phyloP scores from a whole-genome alignment of 192 early-diverging fungal species.

The Linnemannia zychae region DNA sequence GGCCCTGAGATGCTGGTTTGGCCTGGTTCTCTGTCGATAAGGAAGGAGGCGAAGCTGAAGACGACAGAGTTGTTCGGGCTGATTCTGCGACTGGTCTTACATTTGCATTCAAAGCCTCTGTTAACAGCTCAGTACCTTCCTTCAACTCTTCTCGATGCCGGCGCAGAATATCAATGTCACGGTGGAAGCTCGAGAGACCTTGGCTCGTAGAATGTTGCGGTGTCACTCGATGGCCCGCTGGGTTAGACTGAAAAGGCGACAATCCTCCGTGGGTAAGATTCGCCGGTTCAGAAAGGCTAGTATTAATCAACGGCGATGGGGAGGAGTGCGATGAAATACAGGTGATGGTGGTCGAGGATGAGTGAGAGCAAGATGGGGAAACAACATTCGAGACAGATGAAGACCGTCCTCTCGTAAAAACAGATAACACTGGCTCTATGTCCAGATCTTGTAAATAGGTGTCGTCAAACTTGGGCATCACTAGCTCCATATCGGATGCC shows the following conservation, averaged over 20 bases:
- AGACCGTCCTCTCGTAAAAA: neutral
- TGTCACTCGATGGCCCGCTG: neutral
- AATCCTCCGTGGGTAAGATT: neutral
- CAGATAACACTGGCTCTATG: neutral
- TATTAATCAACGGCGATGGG: neutral
- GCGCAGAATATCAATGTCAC: constrained; percentile 36
- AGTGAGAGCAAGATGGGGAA: constrained; percentile 20
- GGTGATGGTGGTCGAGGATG: constrained; percentile 35
- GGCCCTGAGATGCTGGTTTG: constrained; percentile 9
- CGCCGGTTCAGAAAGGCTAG: neutral
- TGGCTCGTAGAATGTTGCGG: neutral
- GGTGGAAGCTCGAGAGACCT: constrained; percentile 19
- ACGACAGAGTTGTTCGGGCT: neutral
- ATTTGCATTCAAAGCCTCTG: neutral
- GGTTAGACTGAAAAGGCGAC: neutral
- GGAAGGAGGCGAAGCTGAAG: constrained; percentile 18
- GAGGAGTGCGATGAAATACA: constrained; percentile 16
- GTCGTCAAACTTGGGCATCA: constrained; percentile 49
- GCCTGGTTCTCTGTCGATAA: neutral
- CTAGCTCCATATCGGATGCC: constrained; percentile 45
- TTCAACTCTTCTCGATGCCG: constrained; percentile 32
- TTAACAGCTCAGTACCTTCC: neutral
- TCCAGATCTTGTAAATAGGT: constrained; percentile 35
- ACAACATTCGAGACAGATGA: constrained; percentile 9
- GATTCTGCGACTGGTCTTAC: neutral